Evolutionary conservation across 2,329 filamentous ascomycete species (phyloP), one percentile per base, ranked within the genome.

Genomic region (Sporothrix schenckii): DNA sequence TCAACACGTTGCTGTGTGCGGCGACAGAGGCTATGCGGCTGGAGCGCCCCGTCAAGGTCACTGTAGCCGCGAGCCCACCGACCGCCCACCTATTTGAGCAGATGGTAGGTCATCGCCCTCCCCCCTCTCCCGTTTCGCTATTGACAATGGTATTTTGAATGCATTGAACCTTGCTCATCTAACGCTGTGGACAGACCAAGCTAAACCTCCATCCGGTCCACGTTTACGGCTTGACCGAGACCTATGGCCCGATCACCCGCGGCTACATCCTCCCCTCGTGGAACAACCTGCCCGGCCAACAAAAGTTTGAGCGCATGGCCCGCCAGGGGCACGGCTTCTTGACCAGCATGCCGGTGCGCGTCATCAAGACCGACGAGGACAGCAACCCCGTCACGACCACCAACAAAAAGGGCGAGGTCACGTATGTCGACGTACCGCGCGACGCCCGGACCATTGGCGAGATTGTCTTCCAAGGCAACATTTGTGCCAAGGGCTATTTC

Each of bases 221-320:
- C 78, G 93, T 97, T 9, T 99, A 99, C 78, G 95, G 95, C 52
- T 80, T 91, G 80, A 91, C 88, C 1, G 87, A 98, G 81, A 98
- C 94, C 0, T 98, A 98, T 76, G 95, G 95, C 0, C 95, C 95
- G 11, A 94, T 97, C 72, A 98, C 94, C 1, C 97, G 96, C 79
- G 93, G 94, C 11, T 99, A 99, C 76, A 85, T 91, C 70, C 86
- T 98, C 81, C 92, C 93, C 0, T 84, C 87, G 41, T 99, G 95
- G 95, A 89, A 95, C n/a, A 77, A 79, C 0, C 83, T 97, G 0
- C 87, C 91, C 0, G 74, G 82, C 4, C 88, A 91, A 39, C 92
- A 97, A 72, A 93, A 91, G 79, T 99, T 94, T 77, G 87, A 87
- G 73, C 90, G 88, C 76, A 97, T 98, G 94, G 94, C 95, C 5